phyloP scores from a whole-genome alignment of 2,329 filamentous ascomycete genomes.

The Fusarium albidum region DNA sequence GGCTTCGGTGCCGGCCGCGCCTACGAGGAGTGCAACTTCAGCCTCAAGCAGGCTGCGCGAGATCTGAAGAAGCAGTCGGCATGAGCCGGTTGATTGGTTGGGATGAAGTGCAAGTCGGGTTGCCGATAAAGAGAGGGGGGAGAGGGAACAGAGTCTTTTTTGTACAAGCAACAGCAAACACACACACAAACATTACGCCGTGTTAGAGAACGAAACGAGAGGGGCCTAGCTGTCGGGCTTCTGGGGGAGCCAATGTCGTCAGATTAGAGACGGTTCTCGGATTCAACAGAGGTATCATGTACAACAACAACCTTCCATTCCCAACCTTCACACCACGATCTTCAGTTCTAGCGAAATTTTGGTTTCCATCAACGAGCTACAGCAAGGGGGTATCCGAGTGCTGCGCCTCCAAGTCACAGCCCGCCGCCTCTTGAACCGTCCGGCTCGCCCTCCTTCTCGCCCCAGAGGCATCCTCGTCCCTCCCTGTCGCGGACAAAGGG shows the following conservation, averaged over 20 bases:
- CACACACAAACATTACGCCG: conserved; percentile 39
- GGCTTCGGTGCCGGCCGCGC: conserved; percentile 96
- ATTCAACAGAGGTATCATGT: conserved; percentile 46
- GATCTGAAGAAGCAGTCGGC: conserved; percentile 62
- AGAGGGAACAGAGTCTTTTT: conserved; percentile 20
- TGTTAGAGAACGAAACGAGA: conserved; percentile 31
- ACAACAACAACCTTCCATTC: conserved; percentile 43
- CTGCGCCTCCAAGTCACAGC: conserved; percentile 28
- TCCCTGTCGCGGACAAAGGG: conserved; percentile 33
- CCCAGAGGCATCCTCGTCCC: conserved; percentile 27
- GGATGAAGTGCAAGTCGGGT: neutral
- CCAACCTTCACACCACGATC: conserved; percentile 7
- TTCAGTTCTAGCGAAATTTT: neutral
- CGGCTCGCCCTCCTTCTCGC: conserved; percentile 27
- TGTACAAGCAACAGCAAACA: conserved; percentile 30
- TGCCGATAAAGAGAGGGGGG: conserved; percentile 7
- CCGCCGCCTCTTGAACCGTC: conserved; percentile 5
- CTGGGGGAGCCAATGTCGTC: conserved; percentile 37
- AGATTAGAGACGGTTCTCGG: conserved; percentile 38
- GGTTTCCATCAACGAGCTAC: neutral
- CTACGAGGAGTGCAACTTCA: conserved; percentile 97
- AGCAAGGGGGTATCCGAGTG: conserved; percentile 11
- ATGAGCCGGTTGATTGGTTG: conserved; percentile 40
- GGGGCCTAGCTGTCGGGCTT: conserved; percentile 30
- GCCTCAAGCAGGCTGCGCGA: conserved; percentile 68